phyloP scores from a whole-genome alignment of 2,329 filamentous ascomycete species.

The Arachnopeziza araneosa region DNA sequence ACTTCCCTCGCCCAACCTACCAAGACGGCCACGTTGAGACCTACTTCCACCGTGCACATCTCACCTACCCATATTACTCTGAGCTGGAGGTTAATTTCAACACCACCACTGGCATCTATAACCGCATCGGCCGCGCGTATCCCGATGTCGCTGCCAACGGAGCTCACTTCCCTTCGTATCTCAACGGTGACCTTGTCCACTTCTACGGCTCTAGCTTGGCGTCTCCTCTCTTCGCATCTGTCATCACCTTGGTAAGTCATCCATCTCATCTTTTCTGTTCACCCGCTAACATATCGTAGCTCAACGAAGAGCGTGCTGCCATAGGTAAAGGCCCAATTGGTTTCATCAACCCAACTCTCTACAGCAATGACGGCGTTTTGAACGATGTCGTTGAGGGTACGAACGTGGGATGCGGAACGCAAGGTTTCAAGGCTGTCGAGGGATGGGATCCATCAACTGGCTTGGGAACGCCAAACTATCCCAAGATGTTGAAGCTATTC shows the following conservation, averaged over 20 bases:
- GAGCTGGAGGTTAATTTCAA: slow-evolving; percentile 30
- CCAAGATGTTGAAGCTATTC: slow-evolving; percentile 23
- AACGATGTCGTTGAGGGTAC: slow-evolving; percentile 31
- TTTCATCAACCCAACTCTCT: slow-evolving; percentile 38
- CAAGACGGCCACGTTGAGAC: slow-evolving; percentile 39
- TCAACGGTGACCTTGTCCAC: slow-evolving; percentile 2
- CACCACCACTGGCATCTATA: slow-evolving; percentile 42
- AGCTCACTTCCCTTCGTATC: slow-evolving; percentile 12
- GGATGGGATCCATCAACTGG: slow-evolving; percentile 27
- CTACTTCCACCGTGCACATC: slow-evolving; percentile 34
- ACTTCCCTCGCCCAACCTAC: slow-evolving; percentile 43
- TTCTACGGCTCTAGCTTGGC: slow-evolving; percentile 18
- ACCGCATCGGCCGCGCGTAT: slow-evolving; percentile 44
- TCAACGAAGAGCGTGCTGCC: slow-evolving; percentile 38
- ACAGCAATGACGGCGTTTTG: slow-evolving; percentile 24
- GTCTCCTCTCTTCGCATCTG: slow-evolving; percentile 19
- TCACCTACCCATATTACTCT: slow-evolving; percentile 21
- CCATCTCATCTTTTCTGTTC: not conserved
- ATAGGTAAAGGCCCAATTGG: slow-evolving; percentile 36
- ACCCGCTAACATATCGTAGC: slow-evolving; percentile 35
- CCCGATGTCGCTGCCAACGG: slow-evolving; percentile 53
- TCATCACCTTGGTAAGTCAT: slow-evolving; percentile 17
- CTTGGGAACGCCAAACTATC: slow-evolving; percentile 24
- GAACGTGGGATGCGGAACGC: slow-evolving; percentile 27
- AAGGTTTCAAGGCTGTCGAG: slow-evolving; percentile 32